phyloP scores from a whole-genome alignment of 371 early-diverging fungal genomes.

The Mucor velutinosus region DNA sequence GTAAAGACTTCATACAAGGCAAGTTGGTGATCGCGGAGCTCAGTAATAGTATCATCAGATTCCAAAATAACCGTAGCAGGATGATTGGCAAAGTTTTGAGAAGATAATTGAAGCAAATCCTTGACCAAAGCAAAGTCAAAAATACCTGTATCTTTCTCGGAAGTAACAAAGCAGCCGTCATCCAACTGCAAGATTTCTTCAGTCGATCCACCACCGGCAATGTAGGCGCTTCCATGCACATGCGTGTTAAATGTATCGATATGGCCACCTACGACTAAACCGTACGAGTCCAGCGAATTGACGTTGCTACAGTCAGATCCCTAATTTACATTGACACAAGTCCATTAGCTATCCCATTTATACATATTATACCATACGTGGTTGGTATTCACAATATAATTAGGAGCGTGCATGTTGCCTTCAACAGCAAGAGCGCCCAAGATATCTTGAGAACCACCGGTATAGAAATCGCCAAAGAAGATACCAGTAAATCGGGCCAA shows the following conservation, averaged over 20 bases:
- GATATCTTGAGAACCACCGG: slow-evolving; percentile 17
- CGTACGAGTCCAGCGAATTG: background rate
- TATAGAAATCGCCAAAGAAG: slow-evolving; percentile 26
- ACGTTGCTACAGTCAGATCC: background rate
- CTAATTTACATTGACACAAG: background rate
- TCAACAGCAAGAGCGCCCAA: slow-evolving; percentile 24
- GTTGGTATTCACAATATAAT: slow-evolving; percentile 19
- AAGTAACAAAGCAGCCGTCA: background rate
- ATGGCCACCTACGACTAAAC: slow-evolving; percentile 6
- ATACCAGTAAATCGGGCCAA: slow-evolving; percentile 22
- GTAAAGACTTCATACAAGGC: background rate
- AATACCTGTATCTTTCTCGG: background rate
- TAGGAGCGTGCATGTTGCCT: slow-evolving; percentile 14
- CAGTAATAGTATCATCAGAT: background rate
- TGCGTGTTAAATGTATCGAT: background rate
- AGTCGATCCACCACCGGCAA: background rate
- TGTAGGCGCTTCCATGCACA: slow-evolving; percentile 7
- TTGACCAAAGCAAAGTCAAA: background rate
- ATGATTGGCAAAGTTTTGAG: background rate
- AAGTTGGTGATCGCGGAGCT: background rate
- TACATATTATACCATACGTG: background rate
- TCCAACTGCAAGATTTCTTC: background rate
- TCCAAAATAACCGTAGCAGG: background rate
- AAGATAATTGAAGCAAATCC: background rate
- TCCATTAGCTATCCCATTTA: background rate